Evolutionary conservation across 225 moss, liverwort and hornwort species (phyloP).

Genomic region (Bryoerythrophyllum caledonicum): DNA sequence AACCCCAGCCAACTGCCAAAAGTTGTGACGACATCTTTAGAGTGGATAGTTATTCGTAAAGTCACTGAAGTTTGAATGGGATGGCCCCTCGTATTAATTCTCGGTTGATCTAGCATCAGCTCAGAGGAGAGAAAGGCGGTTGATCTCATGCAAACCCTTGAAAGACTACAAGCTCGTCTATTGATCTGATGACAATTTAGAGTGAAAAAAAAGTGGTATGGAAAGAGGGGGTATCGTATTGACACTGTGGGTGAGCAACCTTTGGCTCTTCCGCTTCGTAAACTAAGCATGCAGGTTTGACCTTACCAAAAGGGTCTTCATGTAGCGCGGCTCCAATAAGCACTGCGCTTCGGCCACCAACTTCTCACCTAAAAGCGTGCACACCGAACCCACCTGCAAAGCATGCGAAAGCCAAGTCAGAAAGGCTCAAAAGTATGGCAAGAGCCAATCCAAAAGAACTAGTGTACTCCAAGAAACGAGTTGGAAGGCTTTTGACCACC

Average conservation of each 20-base stretch:
- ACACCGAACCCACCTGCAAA: slow-evolving; percentile 57
- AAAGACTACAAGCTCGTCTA: no score
- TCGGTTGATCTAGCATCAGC: no score
- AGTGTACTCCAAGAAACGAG: slow-evolving; percentile 4
- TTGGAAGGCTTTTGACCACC: no score
- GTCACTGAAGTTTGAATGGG: no score
- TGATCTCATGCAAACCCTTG: no score
- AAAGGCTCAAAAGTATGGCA: not conserved
- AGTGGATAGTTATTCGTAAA: not conserved
- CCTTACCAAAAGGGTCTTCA: slow-evolving; percentile 67
- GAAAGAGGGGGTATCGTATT: no score
- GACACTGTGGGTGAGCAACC: not conserved
- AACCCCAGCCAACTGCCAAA: slow-evolving; percentile 61
- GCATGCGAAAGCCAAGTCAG: slow-evolving; percentile 16
- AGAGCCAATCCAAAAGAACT: slow-evolving; percentile 5
- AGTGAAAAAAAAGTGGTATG: no score
- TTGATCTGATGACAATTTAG: no score
- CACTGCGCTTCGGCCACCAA: slow-evolving; percentile 43
- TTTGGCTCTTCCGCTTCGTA: not conserved
- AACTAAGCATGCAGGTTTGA: not conserved
- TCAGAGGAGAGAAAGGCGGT: no score
- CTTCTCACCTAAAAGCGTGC: slow-evolving; percentile 54
- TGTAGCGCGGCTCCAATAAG: slow-evolving; percentile 58
- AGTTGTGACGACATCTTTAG: not conserved
- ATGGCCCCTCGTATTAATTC: no score